Conservation (phyloP, 73 alveolate species). For the Paramecium biaurelia region DNA sequence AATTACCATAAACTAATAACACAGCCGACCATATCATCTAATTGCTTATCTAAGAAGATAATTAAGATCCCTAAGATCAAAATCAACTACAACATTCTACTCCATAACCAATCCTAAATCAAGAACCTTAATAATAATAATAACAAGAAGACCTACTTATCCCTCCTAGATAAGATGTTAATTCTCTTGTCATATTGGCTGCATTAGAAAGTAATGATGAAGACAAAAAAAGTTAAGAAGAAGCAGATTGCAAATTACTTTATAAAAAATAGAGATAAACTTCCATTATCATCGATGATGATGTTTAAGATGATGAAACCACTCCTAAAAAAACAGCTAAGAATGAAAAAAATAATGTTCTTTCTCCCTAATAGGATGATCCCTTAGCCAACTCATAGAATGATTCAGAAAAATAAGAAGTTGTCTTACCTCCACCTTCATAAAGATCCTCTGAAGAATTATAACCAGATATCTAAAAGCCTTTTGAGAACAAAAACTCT, state of each 20-base stretch:
- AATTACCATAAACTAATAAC: not conserved
- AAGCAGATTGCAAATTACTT: not conserved
- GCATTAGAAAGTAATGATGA: not conserved
- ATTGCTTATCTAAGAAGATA: not conserved
- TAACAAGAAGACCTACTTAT: not conserved
- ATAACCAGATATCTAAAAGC: not conserved
- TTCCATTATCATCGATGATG: not conserved
- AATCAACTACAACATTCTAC: not conserved
- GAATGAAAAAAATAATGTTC: not conserved
- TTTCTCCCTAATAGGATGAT: not conserved
- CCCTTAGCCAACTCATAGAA: not conserved
- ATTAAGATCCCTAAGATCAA: not conserved
- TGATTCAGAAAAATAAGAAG: not conserved
- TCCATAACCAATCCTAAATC: not conserved
- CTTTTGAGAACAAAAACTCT: not conserved
- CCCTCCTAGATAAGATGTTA: not conserved
- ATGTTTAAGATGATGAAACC: not conserved
- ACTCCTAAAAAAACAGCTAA: not conserved
- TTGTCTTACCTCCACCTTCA: not conserved
- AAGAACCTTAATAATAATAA: not conserved
- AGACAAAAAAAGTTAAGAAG: not conserved
- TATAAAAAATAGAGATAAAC: not conserved
- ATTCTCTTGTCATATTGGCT: not conserved
- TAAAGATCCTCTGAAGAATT: not conserved
- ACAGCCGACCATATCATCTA: not conserved